Evolutionary conservation across 2,329 filamentous ascomycete genomes (phyloP).

Genomic region (Diplodia mutila): DNA sequence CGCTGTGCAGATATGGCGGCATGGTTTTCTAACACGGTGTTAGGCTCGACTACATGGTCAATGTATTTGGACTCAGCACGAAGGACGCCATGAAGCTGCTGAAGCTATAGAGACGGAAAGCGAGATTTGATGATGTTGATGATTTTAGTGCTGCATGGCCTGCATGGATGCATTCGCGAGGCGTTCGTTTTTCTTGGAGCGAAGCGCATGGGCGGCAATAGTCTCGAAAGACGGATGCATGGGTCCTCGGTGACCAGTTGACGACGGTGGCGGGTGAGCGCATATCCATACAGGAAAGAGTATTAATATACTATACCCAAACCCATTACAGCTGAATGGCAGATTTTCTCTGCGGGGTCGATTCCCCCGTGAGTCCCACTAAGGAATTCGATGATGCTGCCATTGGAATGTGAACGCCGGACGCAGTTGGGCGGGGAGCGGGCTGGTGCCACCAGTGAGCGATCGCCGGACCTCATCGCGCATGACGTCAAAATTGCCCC

Average conservation of each 20-base stretch:
- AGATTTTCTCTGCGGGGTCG: not conserved
- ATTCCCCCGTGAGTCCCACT: not conserved
- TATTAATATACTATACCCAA: slow-evolving; percentile 16
- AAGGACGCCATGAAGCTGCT: slow-evolving; percentile 52
- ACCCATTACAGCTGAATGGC: slow-evolving; percentile 5
- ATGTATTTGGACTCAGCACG: slow-evolving; percentile 61
- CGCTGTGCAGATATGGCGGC: not conserved
- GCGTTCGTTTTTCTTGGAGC: slow-evolving; percentile 10
- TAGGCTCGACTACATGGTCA: slow-evolving; percentile 67
- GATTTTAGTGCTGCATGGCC: slow-evolving; percentile 23
- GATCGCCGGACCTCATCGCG: not conserved
- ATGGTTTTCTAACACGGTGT: slow-evolving; percentile 1
- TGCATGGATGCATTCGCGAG: slow-evolving; percentile 21
- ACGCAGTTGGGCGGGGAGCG: not conserved
- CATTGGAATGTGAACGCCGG: not conserved
- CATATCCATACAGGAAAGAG: slow-evolving; percentile 13
- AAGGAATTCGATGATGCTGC: slow-evolving; percentile 9
- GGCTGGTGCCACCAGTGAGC: not conserved
- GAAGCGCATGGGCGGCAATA: slow-evolving; percentile 18
- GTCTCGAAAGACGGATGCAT: not conserved
- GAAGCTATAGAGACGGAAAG: slow-evolving; percentile 16
- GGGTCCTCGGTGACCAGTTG: not conserved
- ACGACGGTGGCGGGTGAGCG: slow-evolving; percentile 10
- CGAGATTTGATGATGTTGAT: slow-evolving; percentile 22
- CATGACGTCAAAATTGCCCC: slow-evolving; percentile 14